A percentile compares a stretch with the other conserved stretches of the same genome.
Conservation (phyloP, 768 basidiomycete species). For the Leucocoprinus leucothites region DNA sequence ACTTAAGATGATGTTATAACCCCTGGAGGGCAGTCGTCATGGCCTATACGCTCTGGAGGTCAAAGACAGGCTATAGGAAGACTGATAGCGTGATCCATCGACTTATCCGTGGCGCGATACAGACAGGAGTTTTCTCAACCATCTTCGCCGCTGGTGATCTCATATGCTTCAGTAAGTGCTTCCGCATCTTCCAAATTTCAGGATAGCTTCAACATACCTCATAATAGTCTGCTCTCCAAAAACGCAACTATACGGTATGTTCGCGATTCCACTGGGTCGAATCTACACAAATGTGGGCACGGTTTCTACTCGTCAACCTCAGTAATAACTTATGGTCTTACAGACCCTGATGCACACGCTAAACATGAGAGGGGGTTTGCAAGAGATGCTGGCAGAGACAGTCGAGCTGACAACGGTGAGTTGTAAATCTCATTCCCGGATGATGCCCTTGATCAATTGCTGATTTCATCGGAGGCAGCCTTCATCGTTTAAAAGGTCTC, state of each 20-base stretch:
- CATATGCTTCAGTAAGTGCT: conserved; percentile 27
- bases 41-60: conserved; percentile 30
- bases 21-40: conserved; percentile 28
- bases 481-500: neutral
- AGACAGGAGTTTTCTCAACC: conserved; percentile 50
- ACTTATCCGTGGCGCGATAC: conserved; percentile 50
- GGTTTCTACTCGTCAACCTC: too few species aligned
- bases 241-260: conserved; percentile 32
- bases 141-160: conserved; percentile 50
- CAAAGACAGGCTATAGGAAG: conserved; percentile 46
- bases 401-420: neutral
- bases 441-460: too few species aligned
- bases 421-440: too few species aligned
- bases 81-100: conserved; percentile 52
- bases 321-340: too few species aligned
- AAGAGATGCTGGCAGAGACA: neutral
- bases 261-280: conserved; percentile 31
- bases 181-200: too few species aligned
- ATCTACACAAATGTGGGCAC: conserved; percentile 47
- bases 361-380: neutral
- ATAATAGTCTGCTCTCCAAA: conserved; percentile 26
- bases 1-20: too few species aligned
- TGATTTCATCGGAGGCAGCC: neutral
- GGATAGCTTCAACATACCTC: too few species aligned
- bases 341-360: conserved; percentile 3